Evolutionary conservation across 345 rosid genomes (phyloP).

Genomic region (Xanthoceras sorbifolium): DNA sequence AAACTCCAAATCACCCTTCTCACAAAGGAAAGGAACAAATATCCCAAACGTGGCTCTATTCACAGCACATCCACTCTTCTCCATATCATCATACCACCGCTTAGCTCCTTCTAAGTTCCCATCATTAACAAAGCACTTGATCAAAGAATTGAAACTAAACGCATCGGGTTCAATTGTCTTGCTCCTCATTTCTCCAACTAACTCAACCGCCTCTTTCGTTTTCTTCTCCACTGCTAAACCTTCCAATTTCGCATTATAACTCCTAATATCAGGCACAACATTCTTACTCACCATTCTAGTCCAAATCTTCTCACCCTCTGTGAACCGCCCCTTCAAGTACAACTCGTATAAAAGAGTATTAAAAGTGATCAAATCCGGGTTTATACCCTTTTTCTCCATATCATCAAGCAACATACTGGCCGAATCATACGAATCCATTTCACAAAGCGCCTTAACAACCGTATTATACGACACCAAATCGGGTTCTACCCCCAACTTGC

Average conservation of each 20-base stretch:
- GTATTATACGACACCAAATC: conserved; percentile 59
- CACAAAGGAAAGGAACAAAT: conserved; percentile 47
- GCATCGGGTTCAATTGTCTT: conserved; percentile 49
- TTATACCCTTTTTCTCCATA: conserved; percentile 58
- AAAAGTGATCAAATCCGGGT: conserved; percentile 51
- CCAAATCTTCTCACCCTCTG: conserved; percentile 67
- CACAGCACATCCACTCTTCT: conserved; percentile 32
- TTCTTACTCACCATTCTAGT: conserved; percentile 45
- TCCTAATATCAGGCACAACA: conserved; percentile 47
- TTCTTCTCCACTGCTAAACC: conserved; percentile 50
- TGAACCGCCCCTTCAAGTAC: conserved; percentile 45
- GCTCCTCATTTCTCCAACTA: conserved; percentile 46
- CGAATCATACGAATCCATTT: conserved; percentile 46
- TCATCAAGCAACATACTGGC: conserved; percentile 50
- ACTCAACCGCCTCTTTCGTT: conserved; percentile 45
- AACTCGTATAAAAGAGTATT: conserved; percentile 55
- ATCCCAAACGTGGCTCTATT: conserved; percentile 40
- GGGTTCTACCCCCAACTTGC: conserved; percentile 47
- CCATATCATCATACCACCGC: conserved; percentile 51
- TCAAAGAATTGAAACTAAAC: conserved; percentile 57
- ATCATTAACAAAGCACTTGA: conserved; percentile 47
- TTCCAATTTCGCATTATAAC: conserved; percentile 55
- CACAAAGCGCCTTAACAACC: conserved; percentile 56
- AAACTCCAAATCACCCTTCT: conserved; percentile 54
- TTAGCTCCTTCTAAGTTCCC: conserved; percentile 50